Evolutionary conservation across 495 filamentous ascomycete genomes (phyloP).

Genomic region (Evernia prunastri): DNA sequence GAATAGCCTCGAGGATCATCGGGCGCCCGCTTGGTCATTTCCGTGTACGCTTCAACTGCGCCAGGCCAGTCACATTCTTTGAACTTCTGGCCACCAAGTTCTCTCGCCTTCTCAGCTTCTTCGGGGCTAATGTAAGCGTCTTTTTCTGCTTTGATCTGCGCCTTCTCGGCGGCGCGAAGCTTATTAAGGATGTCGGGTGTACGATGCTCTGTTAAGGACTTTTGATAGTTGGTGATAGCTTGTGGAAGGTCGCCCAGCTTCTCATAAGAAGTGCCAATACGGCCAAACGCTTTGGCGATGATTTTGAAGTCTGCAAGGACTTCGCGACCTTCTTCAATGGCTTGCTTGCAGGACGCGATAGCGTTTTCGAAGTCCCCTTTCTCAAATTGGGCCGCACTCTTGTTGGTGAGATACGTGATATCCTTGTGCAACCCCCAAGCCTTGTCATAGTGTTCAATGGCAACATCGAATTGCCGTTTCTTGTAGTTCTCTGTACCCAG

Average conservation of each 20-base stretch:
- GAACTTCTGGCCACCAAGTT: conserved; percentile 92
- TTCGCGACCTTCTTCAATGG: conserved; percentile 79
- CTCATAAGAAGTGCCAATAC: conserved; percentile 86
- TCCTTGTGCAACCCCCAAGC: conserved; percentile 95
- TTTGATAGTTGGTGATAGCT: conserved; percentile 87
- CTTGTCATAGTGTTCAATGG: conserved; percentile 91
- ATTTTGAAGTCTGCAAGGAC: conserved; percentile 92
- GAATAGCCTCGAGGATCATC: conserved; percentile 91
- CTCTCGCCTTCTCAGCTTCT: conserved; percentile 92
- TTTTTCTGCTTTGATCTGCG: conserved; percentile 68
- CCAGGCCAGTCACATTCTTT: conserved; percentile 95
- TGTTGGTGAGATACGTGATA: conserved; percentile 94
- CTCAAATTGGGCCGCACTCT: conserved; percentile 89
- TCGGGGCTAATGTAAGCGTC: conserved; percentile 80
- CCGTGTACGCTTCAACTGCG: conserved; percentile 87
- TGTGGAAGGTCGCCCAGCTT: conserved; percentile 72
- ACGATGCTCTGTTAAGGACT: conserved; percentile 91
- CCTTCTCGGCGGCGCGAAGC: conserved; percentile 87
- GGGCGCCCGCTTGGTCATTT: conserved; percentile 95
- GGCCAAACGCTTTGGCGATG: conserved; percentile 89
- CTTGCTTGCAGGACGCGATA: conserved; percentile 80
- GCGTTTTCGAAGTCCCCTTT: conserved; percentile 85
- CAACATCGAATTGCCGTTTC: conserved; percentile 90
- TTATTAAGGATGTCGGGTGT: conserved; percentile 91
- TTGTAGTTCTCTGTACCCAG: conserved; percentile 95